Conservation (phyloP, 305 asterid species). For the Solanum hybrid region DNA sequence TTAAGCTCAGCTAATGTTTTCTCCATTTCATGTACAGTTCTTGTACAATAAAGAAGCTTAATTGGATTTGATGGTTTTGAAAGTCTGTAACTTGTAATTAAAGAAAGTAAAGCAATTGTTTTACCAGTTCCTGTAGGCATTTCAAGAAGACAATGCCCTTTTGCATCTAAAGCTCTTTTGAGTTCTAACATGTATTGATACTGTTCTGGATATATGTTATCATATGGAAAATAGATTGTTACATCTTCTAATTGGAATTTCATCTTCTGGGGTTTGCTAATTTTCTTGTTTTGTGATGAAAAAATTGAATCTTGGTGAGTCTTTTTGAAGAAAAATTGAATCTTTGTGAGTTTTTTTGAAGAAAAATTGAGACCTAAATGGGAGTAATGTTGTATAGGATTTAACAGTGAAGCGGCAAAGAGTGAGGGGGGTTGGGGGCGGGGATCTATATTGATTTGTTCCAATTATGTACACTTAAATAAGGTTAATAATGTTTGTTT, state of each 20-base stretch:
- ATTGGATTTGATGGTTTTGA: constrained; percentile 72
- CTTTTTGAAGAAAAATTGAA: background rate
- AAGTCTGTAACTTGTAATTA: constrained; percentile 76
- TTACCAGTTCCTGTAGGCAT: constrained; percentile 99
- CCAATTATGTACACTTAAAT: background rate
- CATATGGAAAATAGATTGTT: constrained; percentile 87
- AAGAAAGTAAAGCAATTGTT: constrained; percentile 75
- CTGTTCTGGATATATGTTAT: constrained; percentile 93
- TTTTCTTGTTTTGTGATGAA: background rate
- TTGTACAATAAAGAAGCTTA: constrained; percentile 84
- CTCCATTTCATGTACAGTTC: constrained; percentile 99
- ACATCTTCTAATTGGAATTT: constrained; percentile 94
- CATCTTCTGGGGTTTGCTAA: constrained; percentile 27
- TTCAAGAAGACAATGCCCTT: constrained; percentile 85
- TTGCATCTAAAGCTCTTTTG: constrained; percentile 90
- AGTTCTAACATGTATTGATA: constrained; percentile 90
- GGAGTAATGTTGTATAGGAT: background rate
- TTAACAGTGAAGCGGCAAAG: background rate
- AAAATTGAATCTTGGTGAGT: background rate
- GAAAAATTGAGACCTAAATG: background rate
- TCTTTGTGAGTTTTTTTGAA: background rate
- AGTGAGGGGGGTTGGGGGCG: background rate
- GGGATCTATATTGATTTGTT: background rate
- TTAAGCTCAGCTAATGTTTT: constrained; percentile 90
- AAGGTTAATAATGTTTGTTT: too few relatives aligned